A percentile compares a stretch with the other conserved stretches of the same genome.
Evolutionary conservation across 1,139 yeast species (phyloP).

Genomic region (Kazachstania sp.): DNA sequence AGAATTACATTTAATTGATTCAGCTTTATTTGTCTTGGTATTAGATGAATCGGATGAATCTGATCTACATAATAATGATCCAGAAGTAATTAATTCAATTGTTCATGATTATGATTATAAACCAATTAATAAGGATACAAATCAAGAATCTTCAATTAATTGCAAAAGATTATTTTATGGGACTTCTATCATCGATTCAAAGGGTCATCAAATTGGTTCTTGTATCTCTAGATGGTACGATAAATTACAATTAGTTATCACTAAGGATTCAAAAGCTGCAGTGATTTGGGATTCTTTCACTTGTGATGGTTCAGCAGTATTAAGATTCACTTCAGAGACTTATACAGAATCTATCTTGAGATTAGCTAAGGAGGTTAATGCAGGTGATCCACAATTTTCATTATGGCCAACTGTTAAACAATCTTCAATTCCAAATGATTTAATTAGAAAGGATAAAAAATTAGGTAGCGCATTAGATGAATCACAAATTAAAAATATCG

Average conservation of each 20-base stretch:
- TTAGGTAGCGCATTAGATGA: conserved; percentile 5
- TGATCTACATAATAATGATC: conserved; percentile 31
- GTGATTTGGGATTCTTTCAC: conserved; percentile 68
- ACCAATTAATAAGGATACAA: conserved; percentile 3
- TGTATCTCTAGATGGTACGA: conserved; percentile 78
- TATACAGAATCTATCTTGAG: conserved; percentile 67
- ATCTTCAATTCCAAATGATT: conserved; percentile 32
- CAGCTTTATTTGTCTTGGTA: conserved; percentile 59
- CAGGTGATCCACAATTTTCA: conserved; percentile 50
- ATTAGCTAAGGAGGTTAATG: conserved; percentile 63
- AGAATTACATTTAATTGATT: conserved; percentile 44
- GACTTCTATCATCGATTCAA: conserved; percentile 44
- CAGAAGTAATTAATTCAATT: conserved; percentile 7
- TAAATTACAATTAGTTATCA: conserved; percentile 60
- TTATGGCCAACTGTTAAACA: conserved; percentile 42
- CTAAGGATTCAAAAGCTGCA: conserved; percentile 65
- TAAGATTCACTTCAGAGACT: conserved; percentile 65
- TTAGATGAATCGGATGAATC: conserved; percentile 53
- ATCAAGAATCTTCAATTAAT: conserved; percentile 15
- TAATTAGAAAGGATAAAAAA: conserved; percentile 8
- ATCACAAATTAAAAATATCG: conserved; percentile 34
- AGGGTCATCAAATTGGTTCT: conserved; percentile 61
- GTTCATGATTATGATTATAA: conserved; percentile 7
- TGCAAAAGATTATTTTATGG: conserved; percentile 56
- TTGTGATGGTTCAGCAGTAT: conserved; percentile 68